Conservation (phyloP, 2,329 filamentous ascomycete genomes). For the Aschersonia sp. region DNA sequence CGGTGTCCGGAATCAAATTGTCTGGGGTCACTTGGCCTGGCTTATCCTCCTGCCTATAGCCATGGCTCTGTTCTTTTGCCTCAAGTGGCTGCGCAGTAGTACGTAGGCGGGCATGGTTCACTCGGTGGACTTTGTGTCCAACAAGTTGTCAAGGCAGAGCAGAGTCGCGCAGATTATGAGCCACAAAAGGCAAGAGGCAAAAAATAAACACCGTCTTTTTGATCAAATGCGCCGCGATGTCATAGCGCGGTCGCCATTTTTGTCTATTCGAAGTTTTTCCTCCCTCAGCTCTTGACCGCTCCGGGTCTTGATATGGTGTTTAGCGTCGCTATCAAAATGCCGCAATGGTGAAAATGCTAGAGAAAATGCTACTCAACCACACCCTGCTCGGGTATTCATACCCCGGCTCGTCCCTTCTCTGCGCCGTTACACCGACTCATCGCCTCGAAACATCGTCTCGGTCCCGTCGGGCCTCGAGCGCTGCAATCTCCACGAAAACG, state of each 20-base stretch:
- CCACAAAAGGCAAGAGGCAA: too few relatives aligned
- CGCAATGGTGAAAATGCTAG: not conserved
- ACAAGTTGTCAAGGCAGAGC: too few relatives aligned
- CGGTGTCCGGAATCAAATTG: constrained; percentile 45
- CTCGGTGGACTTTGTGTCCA: too few relatives aligned
- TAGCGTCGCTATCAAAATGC: not conserved
- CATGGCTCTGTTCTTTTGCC: constrained; percentile 10
- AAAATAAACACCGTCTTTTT: too few relatives aligned
- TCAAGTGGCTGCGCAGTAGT: constrained; percentile 12
- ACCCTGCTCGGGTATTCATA: not conserved
- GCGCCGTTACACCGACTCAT: not conserved
- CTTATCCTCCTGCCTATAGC: constrained; percentile 17
- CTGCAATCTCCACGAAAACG: constrained; percentile 16
- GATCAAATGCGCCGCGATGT: too few relatives aligned
- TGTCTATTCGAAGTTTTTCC: too few relatives aligned
- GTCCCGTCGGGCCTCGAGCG: constrained; percentile 1
- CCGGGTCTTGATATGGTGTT: not conserved
- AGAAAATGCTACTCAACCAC: not conserved
- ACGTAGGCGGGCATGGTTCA: too few relatives aligned
- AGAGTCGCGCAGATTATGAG: too few relatives aligned
- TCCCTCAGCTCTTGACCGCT: too few relatives aligned
- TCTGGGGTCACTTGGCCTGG: constrained; percentile 41
- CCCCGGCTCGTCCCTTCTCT: not conserved
- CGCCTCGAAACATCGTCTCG: not conserved
- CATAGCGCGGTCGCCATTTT: too few relatives aligned